phyloP scores from a whole-genome alignment of 164 flowering plant genomes.

The Warburgia ugandensis region DNA sequence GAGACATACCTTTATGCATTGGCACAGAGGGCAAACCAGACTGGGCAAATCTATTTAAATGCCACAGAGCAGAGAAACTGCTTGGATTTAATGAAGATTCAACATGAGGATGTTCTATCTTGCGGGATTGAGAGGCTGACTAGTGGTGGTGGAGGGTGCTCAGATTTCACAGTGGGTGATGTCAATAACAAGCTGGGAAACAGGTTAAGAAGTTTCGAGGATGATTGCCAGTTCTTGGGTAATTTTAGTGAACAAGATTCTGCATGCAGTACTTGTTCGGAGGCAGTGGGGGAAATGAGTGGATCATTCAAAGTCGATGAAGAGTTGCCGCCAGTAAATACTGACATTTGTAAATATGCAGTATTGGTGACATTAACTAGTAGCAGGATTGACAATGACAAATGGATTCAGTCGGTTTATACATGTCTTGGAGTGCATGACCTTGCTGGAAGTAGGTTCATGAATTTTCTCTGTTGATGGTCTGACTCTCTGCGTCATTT shows the following conservation, averaged over 20 bases:
- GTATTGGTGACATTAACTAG: slow-evolving; percentile 27
- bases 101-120: slow-evolving; percentile 9
- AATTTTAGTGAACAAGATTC: slow-evolving; percentile 5
- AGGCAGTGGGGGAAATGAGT: slow-evolving; percentile 29
- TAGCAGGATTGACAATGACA: slow-evolving; percentile 17
- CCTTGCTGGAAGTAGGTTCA: slow-evolving; percentile 1
- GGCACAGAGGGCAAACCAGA: slow-evolving; percentile 24
- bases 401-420: slow-evolving; percentile 17
- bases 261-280: slow-evolving; percentile 26
- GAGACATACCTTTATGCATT: slow-evolving; percentile 26
- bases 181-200: slow-evolving; percentile 21
- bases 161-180: slow-evolving; percentile 29
- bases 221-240: slow-evolving; percentile 25
- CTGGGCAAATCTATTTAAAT: slow-evolving; percentile 29
- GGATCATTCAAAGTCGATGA: slow-evolving; percentile 3
- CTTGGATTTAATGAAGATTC: slow-evolving; percentile 22
- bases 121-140: slow-evolving; percentile 42
- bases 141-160: slow-evolving; percentile 40
- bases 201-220: slow-evolving; percentile 12
- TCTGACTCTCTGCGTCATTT: neutral
- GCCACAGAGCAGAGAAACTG: slow-evolving; percentile 27
- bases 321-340: neutral
- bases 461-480: slow-evolving; percentile 2
- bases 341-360: slow-evolving; percentile 25
- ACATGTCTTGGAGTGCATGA: slow-evolving; percentile 25